Conservation (phyloP, 768 basidiomycete species). For the Gloeopeniophorella convolvens region DNA sequence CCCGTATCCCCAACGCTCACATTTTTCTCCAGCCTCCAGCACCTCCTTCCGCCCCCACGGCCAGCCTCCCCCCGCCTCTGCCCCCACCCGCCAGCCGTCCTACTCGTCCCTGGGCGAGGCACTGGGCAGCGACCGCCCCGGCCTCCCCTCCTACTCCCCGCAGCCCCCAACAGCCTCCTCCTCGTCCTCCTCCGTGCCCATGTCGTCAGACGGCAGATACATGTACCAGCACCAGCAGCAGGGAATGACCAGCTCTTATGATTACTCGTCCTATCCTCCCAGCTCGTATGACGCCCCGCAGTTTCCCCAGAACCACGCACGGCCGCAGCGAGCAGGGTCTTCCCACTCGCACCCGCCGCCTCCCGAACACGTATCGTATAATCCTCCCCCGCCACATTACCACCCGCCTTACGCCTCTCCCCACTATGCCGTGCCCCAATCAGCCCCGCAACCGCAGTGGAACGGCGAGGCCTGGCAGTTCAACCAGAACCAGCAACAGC, state of each 20-base stretch:
- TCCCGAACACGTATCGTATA: conserved; percentile 23
- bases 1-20: conserved; percentile 17
- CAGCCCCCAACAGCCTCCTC: conserved; percentile 12
- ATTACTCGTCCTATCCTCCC: conserved; percentile 39
- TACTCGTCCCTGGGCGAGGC: conserved; percentile 25
- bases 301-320: conserved; percentile 25
- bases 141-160: conserved; percentile 14
- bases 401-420: conserved; percentile 19
- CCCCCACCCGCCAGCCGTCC: conserved; percentile 15
- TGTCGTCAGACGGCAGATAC: conserved; percentile 49
- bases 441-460: conserved; percentile 17
- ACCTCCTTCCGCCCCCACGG: conserved; percentile 12
- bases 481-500: conserved; percentile 8
- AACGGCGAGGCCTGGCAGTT: conserved; percentile 22
- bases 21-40: conserved; percentile 15
- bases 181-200: conserved; percentile 21
- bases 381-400: conserved; percentile 21
- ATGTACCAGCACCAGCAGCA: conserved; percentile 47
- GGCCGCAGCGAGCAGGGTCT: conserved; percentile 24
- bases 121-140: conserved; percentile 16
- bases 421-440: conserved; percentile 16
- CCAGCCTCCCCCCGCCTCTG: conserved; percentile 8
- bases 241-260: conserved; percentile 41
- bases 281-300: conserved; percentile 28
- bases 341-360: conserved; percentile 28